A percentile compares a stretch with the other conserved stretches of the same genome.
Evolutionary conservation across 2,329 filamentous ascomycete genomes (phyloP).

Genomic region (Colletotrichum sp.): DNA sequence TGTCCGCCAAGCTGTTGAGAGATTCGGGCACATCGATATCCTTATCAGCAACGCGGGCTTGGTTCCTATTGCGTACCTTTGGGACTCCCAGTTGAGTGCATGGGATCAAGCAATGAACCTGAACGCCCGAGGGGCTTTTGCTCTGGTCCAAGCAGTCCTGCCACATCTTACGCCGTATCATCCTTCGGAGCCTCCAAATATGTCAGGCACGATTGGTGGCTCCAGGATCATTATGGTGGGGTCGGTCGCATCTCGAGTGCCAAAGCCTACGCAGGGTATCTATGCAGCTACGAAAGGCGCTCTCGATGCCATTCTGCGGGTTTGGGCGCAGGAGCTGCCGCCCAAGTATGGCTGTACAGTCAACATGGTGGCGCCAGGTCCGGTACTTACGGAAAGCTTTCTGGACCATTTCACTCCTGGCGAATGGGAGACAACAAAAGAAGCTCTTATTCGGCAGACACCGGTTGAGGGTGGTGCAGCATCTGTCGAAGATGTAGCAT

Average conservation of each 20-base stretch:
- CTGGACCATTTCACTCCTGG: constrained; percentile 21
- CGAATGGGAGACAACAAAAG: constrained; percentile 38
- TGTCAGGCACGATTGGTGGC: constrained; percentile 13
- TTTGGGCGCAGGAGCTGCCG: constrained; percentile 49
- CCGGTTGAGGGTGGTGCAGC: constrained; percentile 46
- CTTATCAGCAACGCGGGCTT: constrained; percentile 37
- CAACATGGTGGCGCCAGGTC: constrained; percentile 47
- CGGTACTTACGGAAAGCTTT: constrained; percentile 45
- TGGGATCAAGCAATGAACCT: constrained; percentile 46
- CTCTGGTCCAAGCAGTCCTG: constrained; percentile 42
- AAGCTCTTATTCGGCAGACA: constrained; percentile 45
- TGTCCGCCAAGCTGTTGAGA: constrained; percentile 36
- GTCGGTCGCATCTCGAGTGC: constrained; percentile 38
- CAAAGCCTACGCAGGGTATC: constrained; percentile 44
- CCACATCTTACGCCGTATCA: constrained; percentile 36
- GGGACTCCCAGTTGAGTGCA: constrained; percentile 38
- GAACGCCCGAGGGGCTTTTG: constrained; percentile 45
- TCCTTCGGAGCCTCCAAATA: not conserved
- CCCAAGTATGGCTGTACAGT: constrained; percentile 51
- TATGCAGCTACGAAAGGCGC: constrained; percentile 55
- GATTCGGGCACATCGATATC: constrained; percentile 43
- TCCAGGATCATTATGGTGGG: constrained; percentile 49
- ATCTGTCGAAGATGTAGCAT: constrained; percentile 49
- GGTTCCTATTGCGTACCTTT: constrained; percentile 39
- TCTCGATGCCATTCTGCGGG: constrained; percentile 50